phyloP scores from a whole-genome alignment of 192 early-diverging fungal species.

The Coemansia sp. region DNA sequence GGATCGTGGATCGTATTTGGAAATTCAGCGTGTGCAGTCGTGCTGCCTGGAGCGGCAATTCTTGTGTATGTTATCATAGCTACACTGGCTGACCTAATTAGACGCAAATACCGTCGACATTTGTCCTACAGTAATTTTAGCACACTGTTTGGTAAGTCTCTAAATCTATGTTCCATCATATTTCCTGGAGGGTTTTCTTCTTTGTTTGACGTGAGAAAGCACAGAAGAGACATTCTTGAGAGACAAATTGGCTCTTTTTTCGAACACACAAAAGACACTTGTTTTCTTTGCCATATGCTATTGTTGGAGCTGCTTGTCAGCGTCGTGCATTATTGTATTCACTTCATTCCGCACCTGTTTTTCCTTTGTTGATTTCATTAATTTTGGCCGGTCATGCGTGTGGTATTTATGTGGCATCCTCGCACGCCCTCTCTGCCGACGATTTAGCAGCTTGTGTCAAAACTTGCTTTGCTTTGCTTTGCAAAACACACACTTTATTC shows the following conservation, averaged over 20 bases:
- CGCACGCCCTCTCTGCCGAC: not conserved
- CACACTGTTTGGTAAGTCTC: constrained; percentile 1
- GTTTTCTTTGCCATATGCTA: not conserved
- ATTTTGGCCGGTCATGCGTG: constrained; percentile 6
- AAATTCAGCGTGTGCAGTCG: constrained; percentile 9
- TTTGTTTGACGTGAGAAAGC: too few relatives aligned
- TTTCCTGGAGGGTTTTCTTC: too few relatives aligned
- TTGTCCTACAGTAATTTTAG: not conserved
- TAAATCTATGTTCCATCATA: not conserved
- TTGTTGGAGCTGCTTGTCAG: not conserved
- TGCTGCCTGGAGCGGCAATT: constrained; percentile 34
- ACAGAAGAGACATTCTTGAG: too few relatives aligned
- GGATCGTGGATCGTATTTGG: constrained; percentile 10
- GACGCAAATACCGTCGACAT: constrained; percentile 16
- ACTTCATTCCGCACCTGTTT: not conserved
- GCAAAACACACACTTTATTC: not conserved
- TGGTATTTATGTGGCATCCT: not conserved
- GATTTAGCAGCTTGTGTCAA: not conserved
- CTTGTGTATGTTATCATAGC: constrained; percentile 20
- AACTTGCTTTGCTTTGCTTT: not conserved
- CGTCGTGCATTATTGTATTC: constrained; percentile 5
- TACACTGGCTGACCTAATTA: not conserved
- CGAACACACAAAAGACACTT: too few relatives aligned
- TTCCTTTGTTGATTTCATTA: not conserved
- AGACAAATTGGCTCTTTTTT: too few relatives aligned